A percentile compares a stretch with the other conserved stretches of the same genome.
These are phyloP conservation scores for Microsporum ferrugineum DNA, from an alignment of 2,329 filamentous ascomycete species.

Conservation along the genomic window DNA sequence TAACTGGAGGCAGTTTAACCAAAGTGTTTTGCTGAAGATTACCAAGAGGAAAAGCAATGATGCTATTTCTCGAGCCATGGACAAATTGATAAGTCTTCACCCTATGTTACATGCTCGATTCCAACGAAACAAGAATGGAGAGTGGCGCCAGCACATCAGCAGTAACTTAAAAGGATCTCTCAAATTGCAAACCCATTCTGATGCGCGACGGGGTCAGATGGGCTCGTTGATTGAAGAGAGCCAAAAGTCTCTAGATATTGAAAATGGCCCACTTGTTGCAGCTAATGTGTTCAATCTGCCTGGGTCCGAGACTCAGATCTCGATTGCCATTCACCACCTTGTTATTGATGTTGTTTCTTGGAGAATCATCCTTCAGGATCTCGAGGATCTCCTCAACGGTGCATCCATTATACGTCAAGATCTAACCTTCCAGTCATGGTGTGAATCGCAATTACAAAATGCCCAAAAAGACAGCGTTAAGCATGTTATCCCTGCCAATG, in stretches of 20 bases:
- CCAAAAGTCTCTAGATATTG: conserved; percentile 26
- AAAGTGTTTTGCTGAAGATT: conserved; percentile 15
- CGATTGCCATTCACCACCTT: conserved; percentile 16
- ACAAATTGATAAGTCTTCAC: conserved; percentile 13
- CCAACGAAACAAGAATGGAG: conserved; percentile 10
- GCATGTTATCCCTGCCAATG: conserved; percentile 19
- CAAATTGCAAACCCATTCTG: conserved; percentile 21
- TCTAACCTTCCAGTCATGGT: conserved; percentile 32
- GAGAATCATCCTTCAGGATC: conserved; percentile 17
- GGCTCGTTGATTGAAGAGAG: conserved; percentile 20
- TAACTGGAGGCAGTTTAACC: conserved; percentile 16
- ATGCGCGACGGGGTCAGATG: conserved; percentile 13
- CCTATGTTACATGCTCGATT: conserved; percentile 20
- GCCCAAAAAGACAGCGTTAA: conserved; percentile 8
- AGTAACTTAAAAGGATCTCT: conserved; percentile 25
- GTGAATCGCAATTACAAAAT: conserved; percentile 23
- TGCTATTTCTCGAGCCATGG: conserved; percentile 10
- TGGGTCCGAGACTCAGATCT: conserved; percentile 9
- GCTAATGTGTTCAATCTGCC: conserved; percentile 10
- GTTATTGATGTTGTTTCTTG: conserved; percentile 19
- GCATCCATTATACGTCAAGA: conserved; percentile 19
- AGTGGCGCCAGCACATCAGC: conserved; percentile 14
- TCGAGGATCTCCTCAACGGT: conserved; percentile 21
- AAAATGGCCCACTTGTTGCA: conserved; percentile 18
- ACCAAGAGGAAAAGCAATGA: conserved; percentile 3